These are phyloP conservation scores for Psilocybe tampanensis DNA, from an alignment of 768 basidiomycete species.

Conservation along the genomic window DNA sequence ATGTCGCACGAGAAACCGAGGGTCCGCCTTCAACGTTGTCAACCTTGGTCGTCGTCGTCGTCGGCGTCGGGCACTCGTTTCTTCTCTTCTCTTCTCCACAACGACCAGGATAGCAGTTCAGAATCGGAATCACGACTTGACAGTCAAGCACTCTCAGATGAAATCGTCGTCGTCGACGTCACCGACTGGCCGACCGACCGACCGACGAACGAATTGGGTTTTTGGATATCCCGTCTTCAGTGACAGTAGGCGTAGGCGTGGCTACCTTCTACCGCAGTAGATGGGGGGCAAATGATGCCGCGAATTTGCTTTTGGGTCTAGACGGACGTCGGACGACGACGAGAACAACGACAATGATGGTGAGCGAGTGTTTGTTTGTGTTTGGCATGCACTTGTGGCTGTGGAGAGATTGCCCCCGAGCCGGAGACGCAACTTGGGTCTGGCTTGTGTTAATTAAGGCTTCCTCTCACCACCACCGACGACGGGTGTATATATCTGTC, in stretches of 20 bases:
- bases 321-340: slow-evolving; percentile 25
- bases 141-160: too few relatives aligned
- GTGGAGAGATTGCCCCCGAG: neutral
- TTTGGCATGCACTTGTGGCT: slow-evolving; percentile 18
- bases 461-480: too few relatives aligned
- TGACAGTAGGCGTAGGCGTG: slow-evolving; percentile 6
- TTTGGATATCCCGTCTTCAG: slow-evolving; percentile 15
- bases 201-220: slow-evolving; percentile 14
- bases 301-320: slow-evolving; percentile 21
- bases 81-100: slow-evolving; percentile 16
- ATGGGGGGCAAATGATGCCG: slow-evolving; percentile 15
- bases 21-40: too few relatives aligned
- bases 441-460: too few relatives aligned
- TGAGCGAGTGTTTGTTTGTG: slow-evolving; percentile 30
- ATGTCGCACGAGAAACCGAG: slow-evolving; percentile 15
- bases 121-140: slow-evolving; percentile 17
- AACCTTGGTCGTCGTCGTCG: too few relatives aligned
- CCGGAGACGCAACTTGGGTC: too few relatives aligned
- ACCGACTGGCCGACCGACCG: too few relatives aligned
- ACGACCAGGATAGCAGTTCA: slow-evolving; percentile 12
- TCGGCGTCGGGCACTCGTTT: slow-evolving; percentile 19
- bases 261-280: slow-evolving; percentile 11
- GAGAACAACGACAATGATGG: slow-evolving; percentile 31
- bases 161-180: slow-evolving; percentile 20
- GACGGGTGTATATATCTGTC: too few relatives aligned